phyloP scores from a whole-genome alignment of 1,139 yeast species.

The Candida pseudoviswanathii region DNA sequence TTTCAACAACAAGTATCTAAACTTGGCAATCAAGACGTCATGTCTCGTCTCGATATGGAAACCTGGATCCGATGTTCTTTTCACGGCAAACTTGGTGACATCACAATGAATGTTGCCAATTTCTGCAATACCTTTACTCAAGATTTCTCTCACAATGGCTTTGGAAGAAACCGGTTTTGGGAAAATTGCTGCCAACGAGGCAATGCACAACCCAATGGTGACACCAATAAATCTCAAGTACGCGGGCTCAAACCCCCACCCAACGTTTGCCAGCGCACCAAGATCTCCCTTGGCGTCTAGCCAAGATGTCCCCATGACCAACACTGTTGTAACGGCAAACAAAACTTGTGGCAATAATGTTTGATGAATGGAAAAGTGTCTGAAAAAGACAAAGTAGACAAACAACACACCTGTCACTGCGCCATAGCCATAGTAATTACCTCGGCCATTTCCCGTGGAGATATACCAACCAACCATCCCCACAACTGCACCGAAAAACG shows the following conservation, averaged over 20 bases:
- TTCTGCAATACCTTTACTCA: conserved; percentile 27
- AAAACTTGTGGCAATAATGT: conserved; percentile 33
- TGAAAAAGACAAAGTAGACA: conserved; percentile 27
- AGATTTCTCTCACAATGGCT: conserved; percentile 26
- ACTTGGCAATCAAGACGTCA: conserved; percentile 26
- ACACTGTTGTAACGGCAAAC: conserved; percentile 30
- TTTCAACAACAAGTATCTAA: conserved; percentile 25
- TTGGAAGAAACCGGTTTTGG: conserved; percentile 38
- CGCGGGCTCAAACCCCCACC: conserved; percentile 33
- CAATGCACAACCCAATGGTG: conserved; percentile 32
- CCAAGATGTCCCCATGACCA: conserved; percentile 43
- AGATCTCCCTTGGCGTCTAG: conserved; percentile 22
- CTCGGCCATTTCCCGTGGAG: conserved; percentile 33
- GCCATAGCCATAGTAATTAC: conserved; percentile 36
- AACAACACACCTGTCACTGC: conserved; percentile 32
- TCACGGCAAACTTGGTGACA: conserved; percentile 31
- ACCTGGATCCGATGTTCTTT: conserved; percentile 23
- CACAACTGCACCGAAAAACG: conserved; percentile 34
- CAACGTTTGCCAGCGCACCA: conserved; percentile 25
- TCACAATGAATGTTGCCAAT: conserved; percentile 35
- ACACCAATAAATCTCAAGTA: conserved; percentile 32
- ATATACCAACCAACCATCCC: conserved; percentile 44
- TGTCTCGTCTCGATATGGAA: conserved; percentile 25
- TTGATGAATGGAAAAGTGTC: conserved; percentile 37
- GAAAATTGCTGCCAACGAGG: conserved; percentile 32